phyloP scores from a whole-genome alignment of 1,284 basidiomycete genomes.

The Wolfiporia cocos region DNA sequence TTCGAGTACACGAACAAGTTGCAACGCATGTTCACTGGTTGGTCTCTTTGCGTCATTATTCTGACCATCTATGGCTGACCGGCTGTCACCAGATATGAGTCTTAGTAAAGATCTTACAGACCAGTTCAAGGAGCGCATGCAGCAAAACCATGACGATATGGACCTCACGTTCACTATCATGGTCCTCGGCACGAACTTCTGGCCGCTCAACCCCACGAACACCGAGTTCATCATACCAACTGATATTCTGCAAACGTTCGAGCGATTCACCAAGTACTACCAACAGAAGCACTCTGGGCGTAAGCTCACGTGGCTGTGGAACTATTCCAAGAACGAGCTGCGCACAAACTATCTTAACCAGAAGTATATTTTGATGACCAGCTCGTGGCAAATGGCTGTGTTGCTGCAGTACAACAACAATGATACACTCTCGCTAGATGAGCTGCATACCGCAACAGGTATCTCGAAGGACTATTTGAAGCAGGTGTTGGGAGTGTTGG shows the following conservation, averaged over 20 bases:
- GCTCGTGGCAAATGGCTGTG: slow-evolving; percentile 93
- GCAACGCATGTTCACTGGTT: slow-evolving; percentile 96
- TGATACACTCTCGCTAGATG: slow-evolving; percentile 78
- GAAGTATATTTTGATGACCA: slow-evolving; percentile 95
- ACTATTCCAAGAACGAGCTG: slow-evolving; percentile 94
- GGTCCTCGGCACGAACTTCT: slow-evolving; percentile 95
- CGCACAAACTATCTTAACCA: slow-evolving; percentile 89
- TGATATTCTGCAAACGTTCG: slow-evolving; percentile 84
- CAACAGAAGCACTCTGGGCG: slow-evolving; percentile 92
- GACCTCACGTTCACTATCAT: slow-evolving; percentile 91
- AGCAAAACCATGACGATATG: slow-evolving; percentile 77
- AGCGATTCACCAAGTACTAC: slow-evolving; percentile 93
- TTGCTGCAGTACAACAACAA: slow-evolving; percentile 92
- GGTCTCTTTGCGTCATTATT: slow-evolving; percentile 13
- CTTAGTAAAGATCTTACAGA: slow-evolving; percentile 96
- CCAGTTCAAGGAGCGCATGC: slow-evolving; percentile 93
- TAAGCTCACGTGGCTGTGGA: slow-evolving; percentile 97
- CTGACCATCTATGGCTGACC: slow-evolving; percentile 6
- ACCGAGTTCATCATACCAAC: slow-evolving; percentile 89
- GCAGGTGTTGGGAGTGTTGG: slow-evolving; percentile 78
- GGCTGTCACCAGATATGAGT: slow-evolving; percentile 70
- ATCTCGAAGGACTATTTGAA: slow-evolving; percentile 82
- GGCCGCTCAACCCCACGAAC: slow-evolving; percentile 83
- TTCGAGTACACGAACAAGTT: slow-evolving; percentile 99
- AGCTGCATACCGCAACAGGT: slow-evolving; percentile 79